These are phyloP conservation scores for Plenodomus tracheiphilus DNA, from an alignment of 2,329 filamentous ascomycete species.

Conservation along the genomic window DNA sequence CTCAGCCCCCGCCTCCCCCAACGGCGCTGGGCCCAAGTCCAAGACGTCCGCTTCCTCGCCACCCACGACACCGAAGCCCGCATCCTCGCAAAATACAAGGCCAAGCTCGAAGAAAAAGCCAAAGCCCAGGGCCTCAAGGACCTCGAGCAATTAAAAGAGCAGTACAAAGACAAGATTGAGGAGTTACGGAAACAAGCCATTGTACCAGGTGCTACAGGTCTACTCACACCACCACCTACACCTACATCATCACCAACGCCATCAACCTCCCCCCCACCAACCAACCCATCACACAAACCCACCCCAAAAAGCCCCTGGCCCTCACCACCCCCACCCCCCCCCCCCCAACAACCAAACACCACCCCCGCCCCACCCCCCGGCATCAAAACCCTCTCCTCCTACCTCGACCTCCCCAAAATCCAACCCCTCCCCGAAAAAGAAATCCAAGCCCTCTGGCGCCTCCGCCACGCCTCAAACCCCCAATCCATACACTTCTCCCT, in stretches of 20 bases:
- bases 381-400: conserved; percentile 67
- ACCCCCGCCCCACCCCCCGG: conserved; percentile 47
- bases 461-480: conserved; percentile 75
- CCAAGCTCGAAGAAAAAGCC: conserved; percentile 83
- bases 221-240: conserved; percentile 35
- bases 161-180: conserved; percentile 82
- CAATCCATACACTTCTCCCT: conserved; percentile 84
- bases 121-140: conserved; percentile 70
- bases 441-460: conserved; percentile 85
- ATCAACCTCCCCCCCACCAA: conserved; percentile 3
- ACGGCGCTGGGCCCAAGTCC: conserved; percentile 86
- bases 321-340: conserved; percentile 30
- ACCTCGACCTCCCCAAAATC: conserved; percentile 80
- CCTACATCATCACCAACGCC: conserved; percentile 10
- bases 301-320: conserved; percentile 20
- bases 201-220: conserved; percentile 55
- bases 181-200: conserved; percentile 69
- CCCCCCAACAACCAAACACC: conserved; percentile 30
- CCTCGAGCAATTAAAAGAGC: conserved; percentile 76
- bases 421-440: conserved; percentile 74
- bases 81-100: conserved; percentile 81
- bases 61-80: conserved; percentile 71
- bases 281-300: conserved; percentile 7
- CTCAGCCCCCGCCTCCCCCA: conserved; percentile 53
- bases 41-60: conserved; percentile 86